Evolutionary conservation across 176 grass and related monocot genomes (phyloP).

Genomic region (Musa troglodytarum): DNA sequence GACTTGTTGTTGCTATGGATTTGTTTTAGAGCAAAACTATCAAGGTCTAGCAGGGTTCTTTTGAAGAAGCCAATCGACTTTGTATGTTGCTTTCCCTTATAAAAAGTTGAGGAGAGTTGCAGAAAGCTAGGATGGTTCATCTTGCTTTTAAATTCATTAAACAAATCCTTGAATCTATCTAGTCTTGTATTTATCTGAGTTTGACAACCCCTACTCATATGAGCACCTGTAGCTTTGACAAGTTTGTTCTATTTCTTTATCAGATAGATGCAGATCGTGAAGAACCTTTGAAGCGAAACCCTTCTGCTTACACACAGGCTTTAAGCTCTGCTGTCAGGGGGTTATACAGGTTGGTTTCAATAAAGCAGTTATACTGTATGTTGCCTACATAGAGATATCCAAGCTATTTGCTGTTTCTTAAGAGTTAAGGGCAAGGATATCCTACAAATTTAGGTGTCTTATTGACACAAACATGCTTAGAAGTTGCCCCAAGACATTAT

Average conservation of each 20-base stretch:
- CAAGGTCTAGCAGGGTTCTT: not conserved
- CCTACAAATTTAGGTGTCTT: not conserved
- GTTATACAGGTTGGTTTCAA: constrained; percentile 60
- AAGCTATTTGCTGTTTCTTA: not conserved
- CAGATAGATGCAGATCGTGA: constrained; percentile 71
- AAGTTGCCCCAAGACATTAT: not conserved
- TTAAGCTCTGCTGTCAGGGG: constrained; percentile 68
- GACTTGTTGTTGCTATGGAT: not conserved
- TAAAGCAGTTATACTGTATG: constrained; percentile 1
- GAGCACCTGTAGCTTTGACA: not conserved
- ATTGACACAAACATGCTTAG: not conserved
- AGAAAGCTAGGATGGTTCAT: too few relatives aligned
- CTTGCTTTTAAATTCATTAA: not conserved
- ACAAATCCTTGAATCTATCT: not conserved
- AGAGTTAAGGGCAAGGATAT: not conserved
- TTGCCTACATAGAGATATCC: not conserved
- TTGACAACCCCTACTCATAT: not conserved
- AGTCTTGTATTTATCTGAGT: not conserved
- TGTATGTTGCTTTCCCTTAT: too few relatives aligned
- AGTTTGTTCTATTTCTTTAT: constrained; percentile 4
- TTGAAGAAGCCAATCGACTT: not conserved
- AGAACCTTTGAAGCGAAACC: constrained; percentile 49
- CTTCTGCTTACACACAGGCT: constrained; percentile 48
- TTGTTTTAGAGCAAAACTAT: not conserved
- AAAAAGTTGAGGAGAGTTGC: too few relatives aligned